phyloP scores from a whole-genome alignment of 495 filamentous ascomycete species.

The Aspergillus steynii region DNA sequence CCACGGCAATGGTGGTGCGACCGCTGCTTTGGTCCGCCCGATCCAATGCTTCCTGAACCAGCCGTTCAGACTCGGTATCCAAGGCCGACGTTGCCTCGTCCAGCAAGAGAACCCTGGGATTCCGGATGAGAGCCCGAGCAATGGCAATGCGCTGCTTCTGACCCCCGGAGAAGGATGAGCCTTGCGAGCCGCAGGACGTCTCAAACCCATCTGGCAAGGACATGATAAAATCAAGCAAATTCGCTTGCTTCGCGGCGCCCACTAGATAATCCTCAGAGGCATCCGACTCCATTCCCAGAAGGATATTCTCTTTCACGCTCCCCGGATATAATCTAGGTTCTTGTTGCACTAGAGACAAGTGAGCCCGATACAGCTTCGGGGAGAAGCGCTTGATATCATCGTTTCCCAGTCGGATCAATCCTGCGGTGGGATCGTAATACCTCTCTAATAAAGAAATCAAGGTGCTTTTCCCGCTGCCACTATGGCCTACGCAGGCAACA shows the following conservation, averaged over 20 bases:
- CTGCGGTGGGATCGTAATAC: constrained; percentile 56
- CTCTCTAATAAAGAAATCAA: constrained; percentile 57
- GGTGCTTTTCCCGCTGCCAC: constrained; percentile 66
- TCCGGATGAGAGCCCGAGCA: constrained; percentile 64
- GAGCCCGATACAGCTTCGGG: constrained; percentile 28
- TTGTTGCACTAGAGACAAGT: constrained; percentile 45
- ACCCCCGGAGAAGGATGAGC: constrained; percentile 59
- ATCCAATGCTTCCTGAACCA: constrained; percentile 65
- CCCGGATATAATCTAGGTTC: constrained; percentile 77
- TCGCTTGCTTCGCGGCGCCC: constrained; percentile 57
- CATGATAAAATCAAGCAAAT: constrained; percentile 62
- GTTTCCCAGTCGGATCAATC: constrained; percentile 52
- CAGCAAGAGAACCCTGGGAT: constrained; percentile 61
- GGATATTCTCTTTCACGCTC: constrained; percentile 66
- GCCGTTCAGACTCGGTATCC: constrained; percentile 63
- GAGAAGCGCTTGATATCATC: constrained; percentile 47
- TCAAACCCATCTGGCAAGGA: constrained; percentile 59
- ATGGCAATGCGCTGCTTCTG: constrained; percentile 70
- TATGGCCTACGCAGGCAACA: constrained; percentile 62
- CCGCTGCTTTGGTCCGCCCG: constrained; percentile 42
- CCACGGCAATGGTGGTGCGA: constrained; percentile 64
- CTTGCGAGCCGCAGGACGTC: constrained; percentile 58
- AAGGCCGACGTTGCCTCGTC: constrained; percentile 71
- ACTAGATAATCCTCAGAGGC: constrained; percentile 51
- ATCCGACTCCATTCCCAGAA: constrained; percentile 44